Base-by-base conservation (phyloP, 805 yeast species). In the Suhomyces faveliae region DNA sequence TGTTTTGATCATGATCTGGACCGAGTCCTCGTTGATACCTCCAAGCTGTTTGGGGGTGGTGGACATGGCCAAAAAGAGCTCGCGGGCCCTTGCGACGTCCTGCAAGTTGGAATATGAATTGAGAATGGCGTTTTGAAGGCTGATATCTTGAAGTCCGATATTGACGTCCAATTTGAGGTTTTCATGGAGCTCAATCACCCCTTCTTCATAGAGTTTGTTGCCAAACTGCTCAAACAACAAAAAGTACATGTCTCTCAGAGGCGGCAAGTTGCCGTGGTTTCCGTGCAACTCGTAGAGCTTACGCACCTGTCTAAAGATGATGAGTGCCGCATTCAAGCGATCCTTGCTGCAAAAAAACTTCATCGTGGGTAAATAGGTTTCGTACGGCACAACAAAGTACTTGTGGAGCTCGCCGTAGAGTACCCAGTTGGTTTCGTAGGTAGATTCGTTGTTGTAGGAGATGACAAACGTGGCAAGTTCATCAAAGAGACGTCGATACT, bases 1-100 rank as follows among this genome's bases (percentile, higher is more conserved):
- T 1, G 84, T 76, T 58, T 81, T 82, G 54, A 87, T 62, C 86
- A 87, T 83, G 57, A 84, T 80, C 40, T 81, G 77, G 17, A 81
- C 75, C 0, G 89, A 80, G 38, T 84, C 85, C 45, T 81, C 78
- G 57, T 85, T 81, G 22, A 84, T 65, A 2, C 85, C 85, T 10
- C 72, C 70, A 7, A 45, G 44, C 12, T 62, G 56, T 37, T 71
- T 68, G 0, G 87, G 81, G 46, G 79, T 70, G 3, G 84, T 67
- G 37, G 77, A 64, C 42, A 87, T 79, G 40, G 83, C 67, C 17
- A 83, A 70, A 71, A 87, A 87, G 17, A 79, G 66, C 55, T 83
- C 85, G 20, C 81, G 63, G 2, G 84, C 81, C 52, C 77, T 76
- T 23, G 77, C 70, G 13, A 79, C 71, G 51, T 83, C 83, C 51